Evolutionary conservation across 1,139 yeast species (phyloP).

Genomic region (Candida dubliniensis): DNA sequence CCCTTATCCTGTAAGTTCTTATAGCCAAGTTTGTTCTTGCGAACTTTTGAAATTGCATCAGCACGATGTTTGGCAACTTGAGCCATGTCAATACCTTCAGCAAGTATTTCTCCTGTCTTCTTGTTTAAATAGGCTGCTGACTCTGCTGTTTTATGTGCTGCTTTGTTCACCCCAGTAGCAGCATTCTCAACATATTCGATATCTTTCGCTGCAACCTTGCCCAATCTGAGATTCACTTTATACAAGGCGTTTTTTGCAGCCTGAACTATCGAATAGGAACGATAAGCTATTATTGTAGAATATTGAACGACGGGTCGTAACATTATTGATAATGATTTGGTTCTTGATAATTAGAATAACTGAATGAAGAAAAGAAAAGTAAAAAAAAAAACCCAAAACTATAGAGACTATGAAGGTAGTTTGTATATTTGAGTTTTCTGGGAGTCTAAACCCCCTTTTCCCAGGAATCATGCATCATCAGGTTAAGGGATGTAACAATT

Average conservation of each 20-base stretch:
- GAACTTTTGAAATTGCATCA: constrained; percentile 21
- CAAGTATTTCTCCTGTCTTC: constrained; percentile 29
- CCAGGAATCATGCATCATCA: too few species aligned
- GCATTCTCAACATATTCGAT: constrained; percentile 31
- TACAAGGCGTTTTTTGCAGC: constrained; percentile 36
- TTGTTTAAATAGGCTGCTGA: constrained; percentile 21
- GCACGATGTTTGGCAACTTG: constrained; percentile 16
- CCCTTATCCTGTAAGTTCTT: constrained; percentile 45
- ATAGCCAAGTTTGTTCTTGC: constrained; percentile 35
- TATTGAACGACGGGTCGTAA: neutral
- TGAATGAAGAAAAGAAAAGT: neutral
- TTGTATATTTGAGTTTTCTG: too few species aligned
- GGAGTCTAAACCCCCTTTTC: too few species aligned
- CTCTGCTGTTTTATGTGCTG: constrained; percentile 29
- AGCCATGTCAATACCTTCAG: constrained; percentile 30
- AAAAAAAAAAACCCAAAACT: too few species aligned
- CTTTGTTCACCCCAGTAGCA: constrained; percentile 11
- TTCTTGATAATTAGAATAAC: neutral
- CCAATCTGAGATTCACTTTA: constrained; percentile 26
- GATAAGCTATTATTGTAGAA: constrained; percentile 10
- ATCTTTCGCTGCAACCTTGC: constrained; percentile 29
- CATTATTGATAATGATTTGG: too few species aligned
- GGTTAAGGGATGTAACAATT: too few species aligned
- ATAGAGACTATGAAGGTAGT: too few species aligned
- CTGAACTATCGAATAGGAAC: constrained; percentile 30